Percentiles rank a stretch among this genome's conserved stretches.
These are phyloP conservation scores for Cryphonectria japonica DNA, from an alignment of 2,329 filamentous ascomycete genomes.

Conservation along the genomic window DNA sequence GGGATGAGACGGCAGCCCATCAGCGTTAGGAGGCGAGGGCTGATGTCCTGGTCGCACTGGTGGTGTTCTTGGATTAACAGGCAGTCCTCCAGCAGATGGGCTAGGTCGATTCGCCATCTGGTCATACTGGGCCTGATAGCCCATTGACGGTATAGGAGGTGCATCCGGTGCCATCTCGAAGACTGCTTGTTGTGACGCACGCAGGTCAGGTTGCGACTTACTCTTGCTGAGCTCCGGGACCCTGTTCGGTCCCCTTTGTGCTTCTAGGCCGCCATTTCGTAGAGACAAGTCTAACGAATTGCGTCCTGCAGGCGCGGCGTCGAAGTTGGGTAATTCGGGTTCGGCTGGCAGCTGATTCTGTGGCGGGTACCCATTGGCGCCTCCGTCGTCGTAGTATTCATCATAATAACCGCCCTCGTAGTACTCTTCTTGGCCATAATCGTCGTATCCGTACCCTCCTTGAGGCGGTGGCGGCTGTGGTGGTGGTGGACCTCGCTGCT, in stretches of 20 bases:
- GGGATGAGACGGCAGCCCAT: constrained; percentile 63
- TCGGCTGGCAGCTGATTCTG: constrained; percentile 35
- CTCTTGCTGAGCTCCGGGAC: constrained; percentile 60
- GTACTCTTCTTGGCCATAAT: constrained; percentile 40
- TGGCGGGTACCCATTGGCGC: constrained; percentile 37
- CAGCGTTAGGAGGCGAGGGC: constrained; percentile 42
- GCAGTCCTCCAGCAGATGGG: constrained; percentile 32
- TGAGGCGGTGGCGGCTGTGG: constrained; percentile 39
- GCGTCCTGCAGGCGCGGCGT: constrained; percentile 43
- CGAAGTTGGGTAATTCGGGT: constrained; percentile 48
- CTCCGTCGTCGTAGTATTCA: constrained; percentile 53
- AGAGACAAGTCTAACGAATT: constrained; percentile 55
- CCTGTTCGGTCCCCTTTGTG: constrained; percentile 55
- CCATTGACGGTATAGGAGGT: constrained; percentile 50
- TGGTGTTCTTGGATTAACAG: constrained; percentile 33
- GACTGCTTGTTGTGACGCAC: constrained; percentile 66
- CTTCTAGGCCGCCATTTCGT: constrained; percentile 43
- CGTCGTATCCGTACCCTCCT: constrained; percentile 34
- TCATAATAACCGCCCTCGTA: constrained; percentile 50
- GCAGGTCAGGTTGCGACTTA: constrained; percentile 70
- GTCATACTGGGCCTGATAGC: constrained; percentile 21
- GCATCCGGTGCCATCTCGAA: constrained; percentile 75
- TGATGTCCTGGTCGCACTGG: constrained; percentile 37
- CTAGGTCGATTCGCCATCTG: constrained; percentile 30
- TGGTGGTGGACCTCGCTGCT: constrained; percentile 45